Base-by-base conservation (phyloP, 1,139 yeast genomes). In the Entelexis sorbosivorans region DNA sequence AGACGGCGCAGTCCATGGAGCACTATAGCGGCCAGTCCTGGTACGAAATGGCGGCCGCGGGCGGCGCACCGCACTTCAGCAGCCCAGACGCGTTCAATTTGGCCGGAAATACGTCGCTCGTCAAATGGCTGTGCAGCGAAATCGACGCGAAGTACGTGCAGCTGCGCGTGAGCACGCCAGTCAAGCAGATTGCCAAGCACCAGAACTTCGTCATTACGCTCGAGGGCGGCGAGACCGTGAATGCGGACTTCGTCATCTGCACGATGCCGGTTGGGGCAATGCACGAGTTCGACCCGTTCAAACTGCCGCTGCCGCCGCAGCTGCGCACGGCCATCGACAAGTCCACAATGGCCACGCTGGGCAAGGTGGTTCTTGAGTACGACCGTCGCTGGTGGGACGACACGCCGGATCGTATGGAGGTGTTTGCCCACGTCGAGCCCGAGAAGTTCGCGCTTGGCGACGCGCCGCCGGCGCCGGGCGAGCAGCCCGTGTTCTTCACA, bases 331-430 rank as follows among this genome's bases (percentile, higher is more conserved):
- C 86, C 0, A 64, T 84, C 9, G 57, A 67, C 0, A 69, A 67
- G 3, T 72, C 81, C 55, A 81, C 79, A 58, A 82, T 79, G 66
- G 88, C 87, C 0, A 77, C 85, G 0, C 66, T 86, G 49, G 95
- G 95, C 0, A 86, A 86, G 65, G 81, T 83, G 5, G 70, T 83
- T 0, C 74, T 87, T 58, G 94, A 84, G 63, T 87, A 85, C 62
- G 80, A 77, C 10, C 55, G 64, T 2, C 69, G 75, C 2, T 83
- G 85, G 73, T 86, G 95, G 95, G 24, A 38, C 11, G 38, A 38
- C 24, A 32, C 1, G 16, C 38, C 38, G 8, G 46, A 43, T n/a
- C 46, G 46, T 22, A 43, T 43, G 46, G 46, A 43, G 34, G 46
- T 43, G 36, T 33, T 43, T n/a, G 38, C 36, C 11, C 11, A 13